Percentiles rank a stretch among this genome's conserved stretches.
These are phyloP conservation scores for Saturnispora ahearnii DNA, from an alignment of 805 yeast genomes.

Conservation along the genomic window DNA sequence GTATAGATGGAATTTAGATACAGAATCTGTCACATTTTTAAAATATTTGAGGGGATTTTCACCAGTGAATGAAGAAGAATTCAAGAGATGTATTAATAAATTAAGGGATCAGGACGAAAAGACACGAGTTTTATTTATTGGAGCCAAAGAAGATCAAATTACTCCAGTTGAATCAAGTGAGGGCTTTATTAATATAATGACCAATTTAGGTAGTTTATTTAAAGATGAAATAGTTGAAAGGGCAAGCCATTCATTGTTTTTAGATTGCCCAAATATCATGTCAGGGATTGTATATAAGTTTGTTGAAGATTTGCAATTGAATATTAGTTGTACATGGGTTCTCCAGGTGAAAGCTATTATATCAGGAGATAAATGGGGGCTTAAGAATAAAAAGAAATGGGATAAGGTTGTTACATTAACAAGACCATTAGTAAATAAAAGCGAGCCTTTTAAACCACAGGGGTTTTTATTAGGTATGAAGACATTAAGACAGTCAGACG, in stretches of 20 bases:
- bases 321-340: slow-evolving; percentile 65
- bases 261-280: slow-evolving; percentile 54
- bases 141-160: slow-evolving; percentile 53
- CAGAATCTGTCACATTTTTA: slow-evolving; percentile 45
- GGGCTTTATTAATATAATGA: neutral
- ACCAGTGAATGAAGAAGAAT: slow-evolving; percentile 36
- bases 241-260: slow-evolving; percentile 59
- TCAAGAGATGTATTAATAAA: slow-evolving; percentile 32
- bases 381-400: slow-evolving; percentile 73
- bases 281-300: slow-evolving; percentile 56
- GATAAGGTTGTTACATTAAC: slow-evolving; percentile 44
- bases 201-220: slow-evolving; percentile 21
- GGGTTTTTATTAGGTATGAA: slow-evolving; percentile 63
- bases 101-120: slow-evolving; percentile 22
- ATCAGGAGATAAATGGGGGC: slow-evolving; percentile 69
- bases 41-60: slow-evolving; percentile 43
- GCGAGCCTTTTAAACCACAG: slow-evolving; percentile 20
- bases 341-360: slow-evolving; percentile 51
- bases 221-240: slow-evolving; percentile 32
- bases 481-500: slow-evolving; percentile 59
- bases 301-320: slow-evolving; percentile 36
- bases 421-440: slow-evolving; percentile 29
- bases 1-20: slow-evolving; percentile 62
- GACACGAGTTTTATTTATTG: slow-evolving; percentile 38
- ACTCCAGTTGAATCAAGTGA: slow-evolving; percentile 36